A percentile compares a stretch with the other conserved stretches of the same genome.
Conservation (phyloP, 768 basidiomycete species). For the Mrakia gelida region DNA sequence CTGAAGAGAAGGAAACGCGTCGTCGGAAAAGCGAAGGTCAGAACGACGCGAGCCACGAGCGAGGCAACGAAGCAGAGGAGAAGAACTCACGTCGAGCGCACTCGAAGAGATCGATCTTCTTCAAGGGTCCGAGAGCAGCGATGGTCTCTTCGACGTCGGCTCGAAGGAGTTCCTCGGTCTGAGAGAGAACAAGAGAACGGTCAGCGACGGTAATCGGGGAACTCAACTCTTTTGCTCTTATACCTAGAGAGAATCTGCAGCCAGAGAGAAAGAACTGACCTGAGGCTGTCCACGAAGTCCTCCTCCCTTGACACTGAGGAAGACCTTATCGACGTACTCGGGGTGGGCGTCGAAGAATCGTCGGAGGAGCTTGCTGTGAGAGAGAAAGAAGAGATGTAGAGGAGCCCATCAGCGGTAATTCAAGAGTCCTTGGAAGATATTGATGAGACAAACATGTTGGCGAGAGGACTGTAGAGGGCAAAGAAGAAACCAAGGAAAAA, state of each 20-base stretch:
- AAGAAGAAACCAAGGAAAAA: neutral
- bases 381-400: neutral
- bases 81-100: conserved; percentile 46
- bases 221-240: too few relatives aligned
- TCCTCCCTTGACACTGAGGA: conserved; percentile 53
- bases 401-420: neutral
- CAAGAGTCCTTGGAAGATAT: neutral
- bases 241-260: too few relatives aligned
- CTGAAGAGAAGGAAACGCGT: neutral
- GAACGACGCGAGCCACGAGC: neutral
- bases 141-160: conserved; percentile 53
- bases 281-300: conserved; percentile 33
- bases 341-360: conserved; percentile 52
- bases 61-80: neutral
- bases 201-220: neutral
- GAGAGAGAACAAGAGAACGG: neutral
- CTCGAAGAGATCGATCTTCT: conserved; percentile 61
- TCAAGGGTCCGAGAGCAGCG: conserved; percentile 51
- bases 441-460: conserved; percentile 45
- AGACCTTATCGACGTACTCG: conserved; percentile 49
- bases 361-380: conserved; percentile 46
- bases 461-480: conserved; percentile 35
- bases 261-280: neutral
- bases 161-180: conserved; percentile 46
- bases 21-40: neutral